Base-by-base conservation (phyloP, 1,284 basidiomycete species). In the Pseudozyma tsukubaensis region DNA sequence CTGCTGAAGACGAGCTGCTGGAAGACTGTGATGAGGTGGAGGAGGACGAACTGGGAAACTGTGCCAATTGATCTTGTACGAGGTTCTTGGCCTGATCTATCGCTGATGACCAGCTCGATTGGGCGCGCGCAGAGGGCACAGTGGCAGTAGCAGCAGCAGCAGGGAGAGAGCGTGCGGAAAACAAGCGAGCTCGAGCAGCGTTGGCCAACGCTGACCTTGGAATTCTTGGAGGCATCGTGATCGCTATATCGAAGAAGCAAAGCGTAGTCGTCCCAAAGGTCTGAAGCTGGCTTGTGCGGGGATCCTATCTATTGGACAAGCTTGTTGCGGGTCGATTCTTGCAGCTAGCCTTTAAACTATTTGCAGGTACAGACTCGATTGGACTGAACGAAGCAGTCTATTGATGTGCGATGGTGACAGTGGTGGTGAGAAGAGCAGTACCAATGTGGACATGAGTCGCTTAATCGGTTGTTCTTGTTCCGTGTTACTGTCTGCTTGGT, bases 21-120 rank as follows among this genome's bases (percentile, higher is more conserved):
- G 60, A 49, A 6, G 40, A 12, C 18, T 10, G 43, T 4, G 43
- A 37, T 37, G 36, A 37, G 36, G 36, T 9, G 8, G 61, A 49
- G 0, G 52, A n/a, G 0, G 72, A 57, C 13, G 61, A 53, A 5
- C 51, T 16, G 29, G 66, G 61, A 32, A 65, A 65, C 29, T 71
- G 68, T 21, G 53, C 50, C 37, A 71, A 51, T 45, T 71, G 68
- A 21, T 71, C 62, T 48, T 71, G 68, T 16, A 68, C 64, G n/a
- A 68, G 65, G 39, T 51, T 72, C 47, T 76, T 76, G 36, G 73
- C 73, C 45, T 65, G 59, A 35, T 72, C 68, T 29, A 76, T 56
- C 13, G 60, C 73, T 1, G 69, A 48, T 4, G 73, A 64, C 73
- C 73, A 76, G 37, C 56, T 69, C 47, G 72, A 74, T 19, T 74